Percentiles rank a stretch among this genome's conserved stretches.
Evolutionary conservation across 2,329 filamentous ascomycete genomes (phyloP).

Genomic region (Fusarium dimerum): DNA sequence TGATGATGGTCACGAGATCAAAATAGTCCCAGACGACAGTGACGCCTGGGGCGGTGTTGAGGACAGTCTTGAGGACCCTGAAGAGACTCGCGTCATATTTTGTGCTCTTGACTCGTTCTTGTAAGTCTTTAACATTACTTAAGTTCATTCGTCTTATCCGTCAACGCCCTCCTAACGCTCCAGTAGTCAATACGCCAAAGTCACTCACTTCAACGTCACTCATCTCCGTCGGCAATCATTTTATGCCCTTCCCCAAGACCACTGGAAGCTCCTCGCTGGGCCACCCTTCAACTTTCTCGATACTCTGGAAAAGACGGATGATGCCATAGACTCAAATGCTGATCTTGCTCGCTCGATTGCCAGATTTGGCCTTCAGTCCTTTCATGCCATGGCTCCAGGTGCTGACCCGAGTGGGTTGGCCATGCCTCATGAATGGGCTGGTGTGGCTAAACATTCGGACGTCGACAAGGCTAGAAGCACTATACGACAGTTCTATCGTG

Average conservation of each 20-base stretch:
- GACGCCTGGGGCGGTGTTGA: slow-evolving; percentile 61
- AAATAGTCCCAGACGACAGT: slow-evolving; percentile 35
- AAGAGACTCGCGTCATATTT: slow-evolving; percentile 79
- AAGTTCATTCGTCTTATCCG: background rate
- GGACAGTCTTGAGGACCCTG: slow-evolving; percentile 69
- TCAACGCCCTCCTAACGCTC: slow-evolving; percentile 11
- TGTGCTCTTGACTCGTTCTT: slow-evolving; percentile 83
- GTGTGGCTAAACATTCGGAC: slow-evolving; percentile 70
- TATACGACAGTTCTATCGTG: slow-evolving; percentile 88
- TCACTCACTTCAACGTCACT: slow-evolving; percentile 86
- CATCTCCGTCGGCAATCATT: slow-evolving; percentile 90
- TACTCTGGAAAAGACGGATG: slow-evolving; percentile 76
- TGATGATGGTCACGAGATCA: slow-evolving; percentile 20
- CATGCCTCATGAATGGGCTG: slow-evolving; percentile 66
- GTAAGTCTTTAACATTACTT: slow-evolving; percentile 17
- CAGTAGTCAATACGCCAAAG: slow-evolving; percentile 76
- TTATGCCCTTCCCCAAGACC: slow-evolving; percentile 80
- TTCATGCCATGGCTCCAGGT: slow-evolving; percentile 51
- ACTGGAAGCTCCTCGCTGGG: slow-evolving; percentile 80
- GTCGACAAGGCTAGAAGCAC: slow-evolving; percentile 92
- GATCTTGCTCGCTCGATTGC: slow-evolving; percentile 80
- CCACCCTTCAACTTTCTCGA: slow-evolving; percentile 83
- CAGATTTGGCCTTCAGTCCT: slow-evolving; percentile 65
- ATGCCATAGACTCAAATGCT: slow-evolving; percentile 86
- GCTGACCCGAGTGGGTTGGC: slow-evolving; percentile 41